These are phyloP conservation scores for apple (Malus domestica) DNA, from an alignment of 306 rosid species.

Conservation along the genomic window DNA sequence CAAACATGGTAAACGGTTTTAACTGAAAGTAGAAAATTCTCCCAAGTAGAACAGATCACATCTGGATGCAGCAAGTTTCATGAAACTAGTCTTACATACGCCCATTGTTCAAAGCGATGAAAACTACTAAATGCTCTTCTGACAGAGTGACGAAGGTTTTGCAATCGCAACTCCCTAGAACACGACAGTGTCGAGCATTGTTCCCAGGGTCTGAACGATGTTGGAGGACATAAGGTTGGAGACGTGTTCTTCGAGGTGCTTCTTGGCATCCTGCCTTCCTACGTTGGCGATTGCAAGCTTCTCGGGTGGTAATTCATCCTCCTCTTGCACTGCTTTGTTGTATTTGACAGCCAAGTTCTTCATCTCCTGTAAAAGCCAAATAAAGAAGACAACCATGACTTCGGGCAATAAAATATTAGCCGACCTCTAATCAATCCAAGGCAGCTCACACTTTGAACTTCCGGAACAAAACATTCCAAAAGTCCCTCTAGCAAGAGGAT, in stretches of 20 bases:
- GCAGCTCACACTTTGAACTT: background rate
- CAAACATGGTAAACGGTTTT: background rate
- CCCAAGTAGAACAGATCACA: background rate
- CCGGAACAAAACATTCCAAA: background rate
- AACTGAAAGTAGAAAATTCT: background rate
- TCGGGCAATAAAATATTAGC: background rate
- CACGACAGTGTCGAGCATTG: conserved; percentile 91
- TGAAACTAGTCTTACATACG: background rate
- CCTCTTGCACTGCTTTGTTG: conserved; percentile 96
- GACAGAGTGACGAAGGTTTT: background rate
- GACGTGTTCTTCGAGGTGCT: conserved; percentile 91
- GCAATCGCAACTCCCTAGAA: conserved; percentile 31
- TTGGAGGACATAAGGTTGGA: conserved; percentile 93
- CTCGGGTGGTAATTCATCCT: conserved; percentile 85
- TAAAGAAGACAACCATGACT: background rate
- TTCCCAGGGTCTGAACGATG: conserved; percentile 87
- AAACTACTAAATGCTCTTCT: background rate
- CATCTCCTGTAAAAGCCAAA: conserved; percentile 63
- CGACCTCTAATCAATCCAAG: background rate
- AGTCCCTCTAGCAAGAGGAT: background rate
- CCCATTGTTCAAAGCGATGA: background rate
- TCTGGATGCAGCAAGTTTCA: background rate
- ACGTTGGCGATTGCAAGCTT: conserved; percentile 88
- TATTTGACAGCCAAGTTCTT: conserved; percentile 62
- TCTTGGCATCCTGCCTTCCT: conserved; percentile 94